Evolutionary conservation across 2,329 filamentous ascomycete species (phyloP), one percentile per base, ranked within the genome.

Genomic region (Aspergillus pseudotamarii): DNA sequence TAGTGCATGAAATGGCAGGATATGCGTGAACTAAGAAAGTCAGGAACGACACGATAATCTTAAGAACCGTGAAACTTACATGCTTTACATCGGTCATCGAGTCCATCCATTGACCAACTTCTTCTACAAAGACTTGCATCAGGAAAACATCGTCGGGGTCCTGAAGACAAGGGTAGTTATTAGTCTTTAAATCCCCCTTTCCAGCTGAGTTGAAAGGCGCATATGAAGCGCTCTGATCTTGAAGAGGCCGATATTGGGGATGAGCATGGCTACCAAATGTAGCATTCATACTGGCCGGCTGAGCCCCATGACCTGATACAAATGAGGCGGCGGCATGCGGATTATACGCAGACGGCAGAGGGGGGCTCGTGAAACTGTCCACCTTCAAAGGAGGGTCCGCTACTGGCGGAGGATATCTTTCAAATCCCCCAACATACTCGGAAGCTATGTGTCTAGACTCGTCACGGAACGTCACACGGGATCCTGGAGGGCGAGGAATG

Each of bases 81-180:
- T 96, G 91, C 79, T 94, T 94, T 68, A 89, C 85, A 38, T 88
- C 85, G 79, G 96, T 92, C 82, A 97, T 88, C 48, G 89, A 92
- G 78, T 97, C 94, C 92, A 98, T 96, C 93, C 94, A 97, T 3
- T 93, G 79, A 0, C 91, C 93, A 2, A 98, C 92, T 68, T 97
- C 91, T 72, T 96, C 91, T 8, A 96, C 90, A 75, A 96, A 98
- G 0, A 93, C 89, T 75, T 96, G 92, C 90, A 97, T 92, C 73
- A 93, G 93, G n/a, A 90, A 81, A 0, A 95, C 86, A 74, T 97
- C 93, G 62, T 96, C 91, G 11, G 89, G 86, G 4, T 87, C 88
- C 67, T 87, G 89, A 53, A 97, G 83, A 69, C 87, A 92, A 58
- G 91, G 86, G 43, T 87, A 81, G 34, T 81, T 81, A 61, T 78